phyloP scores from a whole-genome alignment of 208 protist genomes.

The Herpetomonas muscarum region DNA sequence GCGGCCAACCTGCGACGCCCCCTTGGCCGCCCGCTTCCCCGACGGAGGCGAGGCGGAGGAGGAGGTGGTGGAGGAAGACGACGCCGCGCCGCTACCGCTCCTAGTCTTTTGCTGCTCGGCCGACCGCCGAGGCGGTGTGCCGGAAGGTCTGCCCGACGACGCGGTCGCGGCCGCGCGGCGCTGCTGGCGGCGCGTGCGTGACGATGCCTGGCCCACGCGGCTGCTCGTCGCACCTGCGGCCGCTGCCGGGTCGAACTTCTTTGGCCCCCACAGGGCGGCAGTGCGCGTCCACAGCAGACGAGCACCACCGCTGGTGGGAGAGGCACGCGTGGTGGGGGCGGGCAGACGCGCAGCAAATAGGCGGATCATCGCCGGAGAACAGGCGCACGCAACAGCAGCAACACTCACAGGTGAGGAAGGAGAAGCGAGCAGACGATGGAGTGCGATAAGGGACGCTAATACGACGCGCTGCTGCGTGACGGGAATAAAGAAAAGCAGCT shows the following conservation, averaged over 20 bases:
- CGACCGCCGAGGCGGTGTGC: not conserved
- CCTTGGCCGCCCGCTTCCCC: conserved; percentile 6
- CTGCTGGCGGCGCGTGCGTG: not conserved
- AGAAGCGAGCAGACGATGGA: no score
- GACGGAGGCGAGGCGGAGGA: not conserved
- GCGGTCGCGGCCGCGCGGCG: not conserved
- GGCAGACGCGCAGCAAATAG: no score
- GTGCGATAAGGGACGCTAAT: no score
- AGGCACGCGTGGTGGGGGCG: no score
- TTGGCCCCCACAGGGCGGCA: no score
- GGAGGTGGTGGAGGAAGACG: not conserved
- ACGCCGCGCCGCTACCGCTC: not conserved
- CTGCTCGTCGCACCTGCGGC: not conserved
- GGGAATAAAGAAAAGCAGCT: no score
- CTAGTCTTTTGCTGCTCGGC: not conserved
- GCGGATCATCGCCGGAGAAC: no score
- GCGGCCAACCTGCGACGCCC: conserved; percentile 41
- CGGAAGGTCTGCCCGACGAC: not conserved
- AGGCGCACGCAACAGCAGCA: no score
- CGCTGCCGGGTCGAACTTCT: not conserved
- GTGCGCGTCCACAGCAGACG: no score
- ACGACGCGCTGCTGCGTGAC: no score
- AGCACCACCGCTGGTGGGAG: no score
- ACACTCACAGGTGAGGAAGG: no score
- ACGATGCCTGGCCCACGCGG: not conserved